Conservation (phyloP, 1,284 basidiomycete genomes). For the Apiotrichum domesticum region DNA sequence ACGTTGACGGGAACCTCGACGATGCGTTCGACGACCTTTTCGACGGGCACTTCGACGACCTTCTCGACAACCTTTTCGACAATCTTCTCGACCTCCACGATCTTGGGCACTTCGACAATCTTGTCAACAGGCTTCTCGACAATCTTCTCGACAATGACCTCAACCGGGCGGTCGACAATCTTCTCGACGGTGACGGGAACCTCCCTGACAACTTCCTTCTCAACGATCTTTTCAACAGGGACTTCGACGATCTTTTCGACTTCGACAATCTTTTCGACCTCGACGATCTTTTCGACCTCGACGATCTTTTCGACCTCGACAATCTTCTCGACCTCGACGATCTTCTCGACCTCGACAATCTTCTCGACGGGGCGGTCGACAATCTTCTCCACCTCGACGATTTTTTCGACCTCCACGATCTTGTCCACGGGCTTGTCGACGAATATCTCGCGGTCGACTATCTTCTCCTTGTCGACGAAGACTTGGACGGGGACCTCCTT, state of each 20-base stretch:
- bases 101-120: slow-evolving; percentile 29
- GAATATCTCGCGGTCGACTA: slow-evolving; percentile 40
- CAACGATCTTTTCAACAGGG: slow-evolving; percentile 6
- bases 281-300: slow-evolving; percentile 35
- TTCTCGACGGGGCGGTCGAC: too few relatives aligned
- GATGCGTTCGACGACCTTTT: slow-evolving; percentile 38
- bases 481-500: slow-evolving; percentile 39
- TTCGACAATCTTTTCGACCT: slow-evolving; percentile 1
- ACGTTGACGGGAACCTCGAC: slow-evolving; percentile 36
- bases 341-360: too few relatives aligned
- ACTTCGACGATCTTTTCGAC: slow-evolving; percentile 33
- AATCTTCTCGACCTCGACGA: too few relatives aligned
- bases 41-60: slow-evolving; percentile 28
- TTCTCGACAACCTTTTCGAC: slow-evolving; percentile 41
- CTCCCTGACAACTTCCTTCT: slow-evolving; percentile 20
- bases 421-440: slow-evolving; percentile 26
- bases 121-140: slow-evolving; percentile 39
- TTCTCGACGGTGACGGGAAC: slow-evolving; percentile 22
- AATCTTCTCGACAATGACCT: slow-evolving; percentile 32
- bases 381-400: slow-evolving; percentile 1
- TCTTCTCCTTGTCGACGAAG: slow-evolving; percentile 31
- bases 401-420: slow-evolving; percentile 20
- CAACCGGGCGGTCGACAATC: too few relatives aligned
- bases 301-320: too few relatives aligned
- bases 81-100: slow-evolving; percentile 37